Conservation (phyloP, 1,284 basidiomycete species). For the Tilletia horrida region DNA sequence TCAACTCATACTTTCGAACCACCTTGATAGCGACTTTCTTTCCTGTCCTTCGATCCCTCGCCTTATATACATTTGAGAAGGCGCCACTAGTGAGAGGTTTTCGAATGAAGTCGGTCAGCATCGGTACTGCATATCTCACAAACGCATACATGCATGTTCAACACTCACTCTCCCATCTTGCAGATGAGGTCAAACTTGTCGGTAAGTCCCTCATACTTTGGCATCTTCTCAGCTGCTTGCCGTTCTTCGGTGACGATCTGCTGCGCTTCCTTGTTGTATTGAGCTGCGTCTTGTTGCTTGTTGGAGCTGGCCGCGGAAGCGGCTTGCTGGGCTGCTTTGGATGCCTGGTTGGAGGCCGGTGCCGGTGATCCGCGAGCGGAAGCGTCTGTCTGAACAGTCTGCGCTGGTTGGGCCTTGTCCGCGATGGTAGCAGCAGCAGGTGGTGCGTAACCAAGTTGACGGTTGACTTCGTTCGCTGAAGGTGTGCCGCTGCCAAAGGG, state of each 20-base stretch:
- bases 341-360: not conserved
- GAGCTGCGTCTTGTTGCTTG: conserved; percentile 7
- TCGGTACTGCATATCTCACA: not conserved
- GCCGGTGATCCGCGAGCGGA: conserved; percentile 16
- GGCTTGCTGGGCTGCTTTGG: conserved; percentile 25
- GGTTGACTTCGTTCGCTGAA: conserved; percentile 19
- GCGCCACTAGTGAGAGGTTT: conserved; percentile 63
- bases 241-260: conserved; percentile 46
- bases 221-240: conserved; percentile 45
- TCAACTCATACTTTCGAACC: conserved; percentile 93
- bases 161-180: conserved; percentile 51
- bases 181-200: conserved; percentile 46
- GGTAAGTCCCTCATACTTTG: conserved; percentile 42
- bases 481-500: conserved; percentile 19
- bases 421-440: conserved; percentile 28
- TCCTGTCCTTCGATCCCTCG: conserved; percentile 71
- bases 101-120: not conserved
- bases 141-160: not conserved
- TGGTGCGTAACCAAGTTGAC: conserved; percentile 30
- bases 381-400: not conserved
- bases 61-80: conserved; percentile 97
- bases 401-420: conserved; percentile 30
- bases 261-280: conserved; percentile 24
- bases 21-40: conserved; percentile 93
- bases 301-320: conserved; percentile 28